phyloP scores from a whole-genome alignment of 805 yeast species.

The Yarrowia deformans region DNA sequence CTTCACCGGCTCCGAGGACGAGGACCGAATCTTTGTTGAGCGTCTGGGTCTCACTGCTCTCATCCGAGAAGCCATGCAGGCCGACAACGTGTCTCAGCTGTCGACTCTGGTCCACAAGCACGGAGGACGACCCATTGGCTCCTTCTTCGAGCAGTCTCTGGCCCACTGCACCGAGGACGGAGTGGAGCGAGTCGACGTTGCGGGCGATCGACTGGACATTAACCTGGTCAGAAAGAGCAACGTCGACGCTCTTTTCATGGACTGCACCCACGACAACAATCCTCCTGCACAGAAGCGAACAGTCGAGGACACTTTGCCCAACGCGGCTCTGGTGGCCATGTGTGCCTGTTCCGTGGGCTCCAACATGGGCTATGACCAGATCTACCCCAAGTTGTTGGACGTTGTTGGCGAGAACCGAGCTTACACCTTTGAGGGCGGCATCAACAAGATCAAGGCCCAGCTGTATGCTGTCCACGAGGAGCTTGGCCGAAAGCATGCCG shows the following conservation, averaged over 20 bases:
- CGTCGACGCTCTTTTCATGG: slow-evolving; percentile 97
- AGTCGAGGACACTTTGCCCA: slow-evolving; percentile 91
- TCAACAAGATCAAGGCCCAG: slow-evolving; percentile 68
- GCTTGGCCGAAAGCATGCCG: slow-evolving; percentile 61
- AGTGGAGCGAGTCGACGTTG: slow-evolving; percentile 39
- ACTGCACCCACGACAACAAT: slow-evolving; percentile 96
- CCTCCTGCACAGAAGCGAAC: slow-evolving; percentile 89
- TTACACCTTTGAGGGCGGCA: slow-evolving; percentile 68
- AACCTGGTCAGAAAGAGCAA: slow-evolving; percentile 64
- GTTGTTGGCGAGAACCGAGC: slow-evolving; percentile 77
- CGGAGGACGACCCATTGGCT: slow-evolving; percentile 96
- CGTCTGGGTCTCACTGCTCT: slow-evolving; percentile 86
- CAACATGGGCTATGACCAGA: slow-evolving; percentile 91
- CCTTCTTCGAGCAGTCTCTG: slow-evolving; percentile 79
- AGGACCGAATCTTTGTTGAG: slow-evolving; percentile 91
- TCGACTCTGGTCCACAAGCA: slow-evolving; percentile 87
- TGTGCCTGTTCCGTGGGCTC: slow-evolving; percentile 95
- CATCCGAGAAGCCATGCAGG: slow-evolving; percentile 97
- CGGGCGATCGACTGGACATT: slow-evolving; percentile 17
- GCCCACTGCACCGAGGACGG: slow-evolving; percentile 40
- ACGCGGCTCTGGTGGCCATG: slow-evolving; percentile 91
- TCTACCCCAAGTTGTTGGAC: slow-evolving; percentile 81
- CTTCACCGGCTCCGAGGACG: slow-evolving; percentile 88
- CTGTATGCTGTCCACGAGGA: slow-evolving; percentile 51
- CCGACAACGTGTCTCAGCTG: slow-evolving; percentile 85